These are phyloP conservation scores for Trametes sp. DNA, from an alignment of 1,284 basidiomycete species.

Conservation along the genomic window DNA sequence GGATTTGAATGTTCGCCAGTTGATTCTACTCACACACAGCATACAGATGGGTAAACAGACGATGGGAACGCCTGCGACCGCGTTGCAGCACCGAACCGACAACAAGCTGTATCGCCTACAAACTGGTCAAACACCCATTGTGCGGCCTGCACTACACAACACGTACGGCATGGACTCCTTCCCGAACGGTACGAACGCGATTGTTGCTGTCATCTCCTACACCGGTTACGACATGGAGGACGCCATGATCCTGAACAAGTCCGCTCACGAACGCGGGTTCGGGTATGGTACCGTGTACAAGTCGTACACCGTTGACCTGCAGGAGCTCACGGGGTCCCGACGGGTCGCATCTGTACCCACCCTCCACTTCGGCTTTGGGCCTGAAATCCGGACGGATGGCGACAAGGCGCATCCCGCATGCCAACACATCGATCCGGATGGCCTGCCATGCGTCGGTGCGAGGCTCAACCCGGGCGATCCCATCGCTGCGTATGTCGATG, in stretches of 20 bases:
- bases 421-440: conserved; percentile 83
- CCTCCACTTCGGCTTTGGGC: conserved; percentile 89
- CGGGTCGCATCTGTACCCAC: conserved; percentile 61
- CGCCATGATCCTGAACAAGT: conserved; percentile 99
- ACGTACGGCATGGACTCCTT: conserved; percentile 99
- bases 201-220: conserved; percentile 99
- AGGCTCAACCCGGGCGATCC: conserved; percentile 80
- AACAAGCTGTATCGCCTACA: conserved; percentile 99
- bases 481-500: conserved; percentile 89
- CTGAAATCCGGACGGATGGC: conserved; percentile 71
- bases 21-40: conserved; percentile 11
- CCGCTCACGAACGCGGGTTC: conserved; percentile 97
- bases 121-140: conserved; percentile 94
- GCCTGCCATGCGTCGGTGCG: conserved; percentile 83
- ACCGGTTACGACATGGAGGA: conserved; percentile 99
- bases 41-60: conserved; percentile 98
- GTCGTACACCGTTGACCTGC: conserved; percentile 91
- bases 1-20: background rate
- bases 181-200: conserved; percentile 97
- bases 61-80: conserved; percentile 98
- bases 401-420: conserved; percentile 63
- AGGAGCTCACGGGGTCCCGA: conserved; percentile 76
- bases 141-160: conserved; percentile 92
- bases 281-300: conserved; percentile 98
- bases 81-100: conserved; percentile 91